phyloP scores from a whole-genome alignment of 768 basidiomycete species.

The Rhodocollybia butyracea region DNA sequence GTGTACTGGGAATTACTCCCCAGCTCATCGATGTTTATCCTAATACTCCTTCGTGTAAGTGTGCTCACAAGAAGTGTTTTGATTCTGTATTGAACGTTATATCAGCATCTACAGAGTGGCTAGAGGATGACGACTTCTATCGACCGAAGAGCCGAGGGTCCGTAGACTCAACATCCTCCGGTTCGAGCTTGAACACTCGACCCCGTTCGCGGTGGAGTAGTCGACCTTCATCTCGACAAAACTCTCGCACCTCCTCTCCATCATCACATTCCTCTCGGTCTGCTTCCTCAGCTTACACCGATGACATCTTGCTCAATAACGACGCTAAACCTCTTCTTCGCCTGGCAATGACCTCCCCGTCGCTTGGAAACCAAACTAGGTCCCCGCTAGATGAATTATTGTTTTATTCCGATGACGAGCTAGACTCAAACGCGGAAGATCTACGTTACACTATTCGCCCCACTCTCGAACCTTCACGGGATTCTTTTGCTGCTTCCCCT shows the following conservation, averaged over 20 bases:
- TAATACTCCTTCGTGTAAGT: constrained; percentile 18
- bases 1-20: constrained; percentile 58
- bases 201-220: neutral
- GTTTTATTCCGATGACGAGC: neutral
- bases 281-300: neutral
- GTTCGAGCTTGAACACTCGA: neutral
- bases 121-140: neutral
- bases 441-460: constrained; percentile 5
- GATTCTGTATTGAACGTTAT: too few species aligned
- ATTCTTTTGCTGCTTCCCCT: constrained; percentile 9
- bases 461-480: constrained; percentile 14
- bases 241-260: neutral
- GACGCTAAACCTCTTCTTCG: constrained; percentile 18
- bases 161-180: neutral
- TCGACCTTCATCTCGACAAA: neutral
- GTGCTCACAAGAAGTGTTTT: too few species aligned
- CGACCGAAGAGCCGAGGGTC: neutral
- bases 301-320: neutral
- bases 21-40: constrained; percentile 41
- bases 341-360: constrained; percentile 2
- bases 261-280: neutral
- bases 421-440: neutral
- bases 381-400: neutral
- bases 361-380: neutral
- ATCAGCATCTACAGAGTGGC: neutral